These are phyloP conservation scores for Ceratocystis eucalypticola DNA, from an alignment of 2,329 filamentous ascomycete species.

Conservation along the genomic window DNA sequence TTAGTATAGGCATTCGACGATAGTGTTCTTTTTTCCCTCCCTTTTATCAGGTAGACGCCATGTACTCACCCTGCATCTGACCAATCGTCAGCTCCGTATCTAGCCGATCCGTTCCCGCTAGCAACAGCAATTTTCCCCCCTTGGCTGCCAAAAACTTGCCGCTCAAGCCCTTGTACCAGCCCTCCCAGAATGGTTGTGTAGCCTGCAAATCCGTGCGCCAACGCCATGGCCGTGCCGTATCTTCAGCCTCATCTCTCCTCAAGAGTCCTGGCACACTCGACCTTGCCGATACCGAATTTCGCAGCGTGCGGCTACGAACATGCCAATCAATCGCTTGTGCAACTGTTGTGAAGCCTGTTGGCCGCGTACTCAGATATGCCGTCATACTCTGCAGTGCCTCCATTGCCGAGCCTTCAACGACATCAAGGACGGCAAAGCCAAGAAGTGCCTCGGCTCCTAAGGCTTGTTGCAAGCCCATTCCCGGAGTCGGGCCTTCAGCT, in stretches of 20 bases:
- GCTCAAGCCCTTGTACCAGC: slow-evolving; percentile 81
- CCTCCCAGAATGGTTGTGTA: slow-evolving; percentile 86
- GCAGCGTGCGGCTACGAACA: slow-evolving; percentile 70
- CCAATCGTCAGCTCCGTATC: slow-evolving; percentile 90
- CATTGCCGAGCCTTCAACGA: slow-evolving; percentile 91
- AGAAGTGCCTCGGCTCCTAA: slow-evolving; percentile 55
- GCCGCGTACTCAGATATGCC: slow-evolving; percentile 71
- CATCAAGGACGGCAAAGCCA: slow-evolving; percentile 82
- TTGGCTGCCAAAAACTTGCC: slow-evolving; percentile 70
- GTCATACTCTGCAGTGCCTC: slow-evolving; percentile 93
- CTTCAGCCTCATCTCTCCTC: slow-evolving; percentile 30
- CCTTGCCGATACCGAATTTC: slow-evolving; percentile 69
- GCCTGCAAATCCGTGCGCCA: slow-evolving; percentile 77
- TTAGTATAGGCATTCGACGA: neutral
- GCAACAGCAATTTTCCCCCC: slow-evolving; percentile 70
- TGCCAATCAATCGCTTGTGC: slow-evolving; percentile 88
- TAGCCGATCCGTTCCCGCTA: slow-evolving; percentile 79
- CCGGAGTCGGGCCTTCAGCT: slow-evolving; percentile 67
- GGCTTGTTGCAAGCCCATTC: neutral
- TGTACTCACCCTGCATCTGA: slow-evolving; percentile 72
- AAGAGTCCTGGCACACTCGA: slow-evolving; percentile 77
- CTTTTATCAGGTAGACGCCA: neutral
- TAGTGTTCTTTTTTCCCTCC: neutral
- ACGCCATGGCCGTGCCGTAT: slow-evolving; percentile 43
- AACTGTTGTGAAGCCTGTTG: slow-evolving; percentile 61